Base-by-base conservation (phyloP, 2,329 filamentous ascomycete genomes). In the Ascochyta pisi region DNA sequence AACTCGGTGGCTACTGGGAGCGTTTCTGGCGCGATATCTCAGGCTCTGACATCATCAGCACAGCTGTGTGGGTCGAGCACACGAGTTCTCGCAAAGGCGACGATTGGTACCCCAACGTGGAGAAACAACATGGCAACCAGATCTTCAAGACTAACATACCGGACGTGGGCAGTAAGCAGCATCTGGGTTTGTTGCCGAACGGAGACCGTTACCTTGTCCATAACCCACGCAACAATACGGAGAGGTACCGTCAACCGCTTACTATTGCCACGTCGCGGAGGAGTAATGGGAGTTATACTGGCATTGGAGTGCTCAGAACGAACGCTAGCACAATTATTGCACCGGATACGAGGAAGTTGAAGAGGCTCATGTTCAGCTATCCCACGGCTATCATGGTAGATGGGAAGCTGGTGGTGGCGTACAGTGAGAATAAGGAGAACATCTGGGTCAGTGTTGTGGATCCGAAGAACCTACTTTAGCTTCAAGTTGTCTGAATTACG, bases 341-440 rank as follows among this genome's bases (percentile, higher is more conserved):
- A 19, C 58, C 58, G 1, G 58, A 61, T 34, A 61, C 58, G 19
- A 39, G 58, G 16, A 47, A 47, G 16, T 33, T 61, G 31, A 61
- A 61, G 51, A 49, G 58, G 23, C 45, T 52, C 7, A 58, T 58
- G 58, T 58, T 58, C 26, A 61, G 58, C 38, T 61, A 61, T 24
- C 58, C 58, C 15, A 56, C 58, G 16, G 54, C 58, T 10, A 54
- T 61, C 16, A 22, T 61, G 50, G 58, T 61, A 24, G 10, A 52
- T 0, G 54, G 48, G 1, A 61, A 58, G 26, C 22, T 61, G 19
- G 51, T 61, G 1, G 51, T 61, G 13, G 40, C 47, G 26, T 61
- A 61, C 19, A 61, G 58, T 24, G 58, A 61, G 51, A 61, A 61
- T 12, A 61, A 61, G 44, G 58, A 61, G 51, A 61, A 61, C 23